Conservation (phyloP, 75 land plant species). For the Isoetes taiwanensis region DNA sequence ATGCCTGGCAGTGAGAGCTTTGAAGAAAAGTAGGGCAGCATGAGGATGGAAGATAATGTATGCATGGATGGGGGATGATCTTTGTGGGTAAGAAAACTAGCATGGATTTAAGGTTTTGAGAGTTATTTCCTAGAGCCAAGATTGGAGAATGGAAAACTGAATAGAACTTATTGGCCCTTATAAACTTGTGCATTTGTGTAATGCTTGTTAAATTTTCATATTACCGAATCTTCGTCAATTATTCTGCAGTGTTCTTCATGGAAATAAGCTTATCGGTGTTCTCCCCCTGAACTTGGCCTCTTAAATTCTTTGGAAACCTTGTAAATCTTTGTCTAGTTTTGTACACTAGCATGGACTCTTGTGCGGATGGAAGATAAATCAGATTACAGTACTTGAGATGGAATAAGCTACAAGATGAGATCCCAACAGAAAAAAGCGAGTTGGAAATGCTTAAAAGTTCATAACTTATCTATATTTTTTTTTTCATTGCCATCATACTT, state of each 20-base stretch:
- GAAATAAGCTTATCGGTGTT: conserved; percentile 77
- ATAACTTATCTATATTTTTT: conserved; percentile 24
- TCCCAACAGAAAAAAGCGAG: conserved; percentile 84
- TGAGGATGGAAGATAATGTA: conserved; percentile 90
- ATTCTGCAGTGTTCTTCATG: conserved; percentile 85
- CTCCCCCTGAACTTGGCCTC: conserved; percentile 80
- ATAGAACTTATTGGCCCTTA: too few relatives aligned
- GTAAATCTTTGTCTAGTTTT: conserved; percentile 20
- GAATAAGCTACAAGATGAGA: conserved; percentile 83
- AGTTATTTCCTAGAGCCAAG: too few relatives aligned
- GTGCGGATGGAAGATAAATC: background rate
- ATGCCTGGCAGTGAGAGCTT: conserved; percentile 76
- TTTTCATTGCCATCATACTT: background rate
- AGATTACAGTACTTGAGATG: conserved; percentile 39
- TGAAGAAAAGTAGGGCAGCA: conserved; percentile 78
- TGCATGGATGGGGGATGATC: conserved; percentile 90
- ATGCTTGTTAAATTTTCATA: too few relatives aligned
- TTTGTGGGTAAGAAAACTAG: conserved; percentile 80
- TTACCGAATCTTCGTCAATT: too few relatives aligned
- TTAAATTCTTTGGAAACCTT: conserved; percentile 49
- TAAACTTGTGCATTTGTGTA: too few relatives aligned
- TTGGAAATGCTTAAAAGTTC: conserved; percentile 54
- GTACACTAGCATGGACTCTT: background rate
- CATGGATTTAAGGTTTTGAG: too few relatives aligned
- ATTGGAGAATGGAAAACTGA: too few relatives aligned